A percentile compares a stretch with the other conserved stretches of the same genome.
Evolutionary conservation across 495 filamentous ascomycete genomes (phyloP).

Genomic region (Poronia punctata): DNA sequence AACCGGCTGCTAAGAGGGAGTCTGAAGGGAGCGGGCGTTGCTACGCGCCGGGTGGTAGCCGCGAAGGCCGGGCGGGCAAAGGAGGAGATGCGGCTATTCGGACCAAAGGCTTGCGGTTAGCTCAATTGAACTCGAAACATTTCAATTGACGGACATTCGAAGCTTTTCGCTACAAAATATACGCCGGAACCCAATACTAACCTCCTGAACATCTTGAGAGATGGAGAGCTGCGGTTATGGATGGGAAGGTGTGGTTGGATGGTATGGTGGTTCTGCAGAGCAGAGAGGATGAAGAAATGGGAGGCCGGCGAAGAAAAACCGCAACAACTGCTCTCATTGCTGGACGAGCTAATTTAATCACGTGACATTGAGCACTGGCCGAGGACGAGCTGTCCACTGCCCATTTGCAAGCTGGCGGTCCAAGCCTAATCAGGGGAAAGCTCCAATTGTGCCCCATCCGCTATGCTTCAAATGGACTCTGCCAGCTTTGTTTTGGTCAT

Average conservation of each 20-base stretch:
- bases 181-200: slow-evolving; percentile 37
- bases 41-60: slow-evolving; percentile 58
- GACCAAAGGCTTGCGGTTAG: slow-evolving; percentile 32
- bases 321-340: slow-evolving; percentile 8
- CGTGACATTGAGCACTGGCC: slow-evolving; percentile 3
- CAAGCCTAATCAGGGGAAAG: slow-evolving; percentile 7
- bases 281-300: slow-evolving; percentile 26
- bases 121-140: slow-evolving; percentile 37
- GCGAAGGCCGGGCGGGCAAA: slow-evolving; percentile 67
- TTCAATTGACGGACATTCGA: slow-evolving; percentile 6
- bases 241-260: slow-evolving; percentile 36
- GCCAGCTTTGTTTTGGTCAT: too few species aligned
- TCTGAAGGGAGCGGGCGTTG: slow-evolving; percentile 60
- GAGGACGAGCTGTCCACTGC: slow-evolving; percentile 4
- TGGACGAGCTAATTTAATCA: slow-evolving; percentile 10
- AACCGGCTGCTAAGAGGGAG: slow-evolving; percentile 54
- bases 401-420: not conserved
- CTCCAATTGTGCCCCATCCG: too few species aligned
- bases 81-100: slow-evolving; percentile 68
- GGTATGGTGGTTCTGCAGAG: slow-evolving; percentile 25
- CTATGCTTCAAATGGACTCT: too few species aligned
- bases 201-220: slow-evolving; percentile 84
- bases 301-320: slow-evolving; percentile 24
- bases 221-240: slow-evolving; percentile 44
- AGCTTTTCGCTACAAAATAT: not conserved